Base-by-base conservation (phyloP, 1,284 basidiomycete species). In the Puccinia triticina region DNA sequence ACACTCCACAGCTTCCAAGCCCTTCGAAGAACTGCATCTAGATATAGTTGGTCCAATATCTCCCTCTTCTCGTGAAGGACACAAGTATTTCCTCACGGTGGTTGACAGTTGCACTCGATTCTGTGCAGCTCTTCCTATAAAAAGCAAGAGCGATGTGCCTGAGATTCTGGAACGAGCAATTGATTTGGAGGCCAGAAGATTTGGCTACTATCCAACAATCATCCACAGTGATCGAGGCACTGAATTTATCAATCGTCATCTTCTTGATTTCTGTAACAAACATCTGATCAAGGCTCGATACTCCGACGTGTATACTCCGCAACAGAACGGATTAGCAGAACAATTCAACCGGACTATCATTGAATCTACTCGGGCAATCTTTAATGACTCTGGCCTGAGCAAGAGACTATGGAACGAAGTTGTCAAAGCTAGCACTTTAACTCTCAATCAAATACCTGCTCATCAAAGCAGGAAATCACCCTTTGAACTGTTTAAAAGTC, bases 31-130 rank as follows among this genome's bases (percentile, higher is more conserved):
- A 12, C 4, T 43, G 4, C 40, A 74, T 21, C 11, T 74, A 5
- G 72, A 74, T 32, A 7, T 74, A 18, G n/a, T 74, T 7, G n/a
- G 72, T 34, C 72, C 72, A 10, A 74, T 74, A 12, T 26, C 43
- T 23, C 72, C 72, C 34, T 46, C 34, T 46, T 53, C 66, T 10
- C 1, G 14, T 16, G 32, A 61, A 34, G n/a, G 50, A 21, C 66
- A 69, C 23, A 7, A 12, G 40, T 43, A 43, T 43, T 43, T 43
- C 12, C 40, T 43, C 12, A 43, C 40, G 12, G 40, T 43, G 40
- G 40, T 43, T 4, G 40, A 43, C 40, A 43, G 40, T 43, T 43
- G 40, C 12, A 43, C 40, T 12, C 37, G 37, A 7, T 69, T 46
- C 21, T 26, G 18, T 34, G 2, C 21, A 18, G 66, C 37, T 4